A percentile compares a stretch with the other conserved stretches of the same genome.
Conservation (phyloP, 805 yeast genomes). For the Ogataea populi-albae region DNA sequence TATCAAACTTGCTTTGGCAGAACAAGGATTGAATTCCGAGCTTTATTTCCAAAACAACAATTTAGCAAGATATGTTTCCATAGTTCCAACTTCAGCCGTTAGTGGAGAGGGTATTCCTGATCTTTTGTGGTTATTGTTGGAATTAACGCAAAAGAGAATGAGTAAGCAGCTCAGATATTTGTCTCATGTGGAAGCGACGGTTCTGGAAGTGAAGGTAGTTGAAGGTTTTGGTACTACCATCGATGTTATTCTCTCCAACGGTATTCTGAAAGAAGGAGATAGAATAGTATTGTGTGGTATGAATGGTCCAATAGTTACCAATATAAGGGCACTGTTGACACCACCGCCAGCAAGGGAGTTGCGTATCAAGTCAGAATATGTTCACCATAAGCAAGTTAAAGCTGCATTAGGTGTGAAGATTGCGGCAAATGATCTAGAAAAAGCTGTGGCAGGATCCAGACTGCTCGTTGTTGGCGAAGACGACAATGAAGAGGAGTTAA, state of each 20-base stretch:
- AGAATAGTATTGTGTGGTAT: conserved; percentile 93
- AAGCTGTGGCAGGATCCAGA: conserved; percentile 99
- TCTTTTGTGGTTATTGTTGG: conserved; percentile 90
- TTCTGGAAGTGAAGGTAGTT: conserved; percentile 94
- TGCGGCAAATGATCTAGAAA: conserved; percentile 95
- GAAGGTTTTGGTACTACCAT: conserved; percentile 99
- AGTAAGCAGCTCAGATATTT: conserved; percentile 96
- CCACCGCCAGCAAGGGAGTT: conserved; percentile 97
- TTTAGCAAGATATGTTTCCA: conserved; percentile 88
- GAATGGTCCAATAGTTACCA: conserved; percentile 97
- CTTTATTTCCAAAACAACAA: conserved; percentile 93
- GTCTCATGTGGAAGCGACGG: conserved; percentile 91
- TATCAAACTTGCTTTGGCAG: conserved; percentile 88
- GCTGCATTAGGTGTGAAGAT: conserved; percentile 99
- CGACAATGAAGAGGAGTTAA: conserved; percentile 94
- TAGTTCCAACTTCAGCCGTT: conserved; percentile 98
- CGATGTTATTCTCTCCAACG: conserved; percentile 96
- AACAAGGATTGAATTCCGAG: conserved; percentile 98
- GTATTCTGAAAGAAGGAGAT: conserved; percentile 93
- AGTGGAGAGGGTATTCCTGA: conserved; percentile 99
- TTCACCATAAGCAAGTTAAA: conserved; percentile 95
- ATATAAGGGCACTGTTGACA: conserved; percentile 90
- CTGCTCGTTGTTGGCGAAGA: conserved; percentile 92
- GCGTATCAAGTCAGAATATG: conserved; percentile 93
- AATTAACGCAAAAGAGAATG: conserved; percentile 98